Base-by-base conservation (phyloP, 805 yeast species). In the Henningerozyma blattae region DNA sequence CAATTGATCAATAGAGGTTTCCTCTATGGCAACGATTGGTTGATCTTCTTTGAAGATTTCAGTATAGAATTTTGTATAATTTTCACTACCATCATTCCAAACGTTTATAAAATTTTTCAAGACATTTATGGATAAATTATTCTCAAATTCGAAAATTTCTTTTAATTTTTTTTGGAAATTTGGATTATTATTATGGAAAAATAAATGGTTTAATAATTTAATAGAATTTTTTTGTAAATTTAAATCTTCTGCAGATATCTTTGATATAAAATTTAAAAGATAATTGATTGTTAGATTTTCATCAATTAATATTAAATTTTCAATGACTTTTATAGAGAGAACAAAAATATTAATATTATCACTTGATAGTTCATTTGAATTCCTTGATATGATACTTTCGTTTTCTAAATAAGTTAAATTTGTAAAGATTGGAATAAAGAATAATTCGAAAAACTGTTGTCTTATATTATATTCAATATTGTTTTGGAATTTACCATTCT, bases 51-150 rank as follows among this genome's bases (percentile, higher is more conserved):
- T 28, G 26, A 54, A 43, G 4, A 53, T 15, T 8, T 44, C 33
- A 5, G 37, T 32, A 26, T 37, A 50, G 22, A 61, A 56, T 10
- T 31, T 27, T 15, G 35, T 36, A 35, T 54, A 62, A 2, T 17
- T 28, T 2, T 25, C 28, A 2, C 55, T 30, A 9, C 61, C 62
- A 43, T 60, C 62, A 40, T 61, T 56, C 67, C 66, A 61, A 15
- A 36, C 18, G 4, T 33, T 27, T 20, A 59, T 41, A 30, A 50
- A 59, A 2, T 39, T 38, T 5, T 27, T 33, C 14, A 61, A 32
- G 1, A 48, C 31, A 4, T 45, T 43, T 3, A 30, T 31, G 13
- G 62, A 41, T 15, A 57, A 30, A 22, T 50, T 44, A 30, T 49
- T 58, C 6, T 46, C 35, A n/a, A n/a, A n/a, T 9, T 32, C 15